These are phyloP conservation scores for Carex scoparia DNA, from an alignment of 176 grass and related monocot species.

Conservation along the genomic window DNA sequence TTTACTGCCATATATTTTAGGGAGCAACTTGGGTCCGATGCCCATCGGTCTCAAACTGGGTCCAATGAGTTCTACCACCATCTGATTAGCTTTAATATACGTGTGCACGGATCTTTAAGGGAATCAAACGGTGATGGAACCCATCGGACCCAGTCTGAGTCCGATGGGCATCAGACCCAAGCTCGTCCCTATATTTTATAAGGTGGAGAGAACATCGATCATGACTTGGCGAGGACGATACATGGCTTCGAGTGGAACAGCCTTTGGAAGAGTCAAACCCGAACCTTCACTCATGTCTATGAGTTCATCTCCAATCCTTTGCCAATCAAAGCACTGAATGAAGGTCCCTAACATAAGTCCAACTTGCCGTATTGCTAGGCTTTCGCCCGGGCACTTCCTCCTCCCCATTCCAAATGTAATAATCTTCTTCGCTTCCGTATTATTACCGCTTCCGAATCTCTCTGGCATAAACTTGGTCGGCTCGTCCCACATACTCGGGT, in stretches of 20 bases:
- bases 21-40: no score
- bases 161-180: no score
- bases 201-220: neutral
- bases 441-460: neutral
- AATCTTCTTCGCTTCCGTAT: neutral
- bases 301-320: neutral
- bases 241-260: neutral
- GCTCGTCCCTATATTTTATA: neutral
- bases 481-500: neutral
- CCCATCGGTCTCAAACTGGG: no score
- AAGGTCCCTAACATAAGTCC: neutral
- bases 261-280: neutral
- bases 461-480: conserved; percentile 8
- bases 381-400: neutral
- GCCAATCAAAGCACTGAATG: neutral
- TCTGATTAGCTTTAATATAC: no score
- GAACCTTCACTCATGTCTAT: neutral
- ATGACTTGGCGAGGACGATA: neutral
- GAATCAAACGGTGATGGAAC: no score
- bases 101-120: no score
- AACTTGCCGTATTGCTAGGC: neutral
- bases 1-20: neutral
- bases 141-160: no score
- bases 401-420: conserved; percentile 39
- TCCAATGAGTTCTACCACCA: no score